Evolutionary conservation across 2,329 filamentous ascomycete genomes (phyloP).

Genomic region (Daldinia sp.): DNA sequence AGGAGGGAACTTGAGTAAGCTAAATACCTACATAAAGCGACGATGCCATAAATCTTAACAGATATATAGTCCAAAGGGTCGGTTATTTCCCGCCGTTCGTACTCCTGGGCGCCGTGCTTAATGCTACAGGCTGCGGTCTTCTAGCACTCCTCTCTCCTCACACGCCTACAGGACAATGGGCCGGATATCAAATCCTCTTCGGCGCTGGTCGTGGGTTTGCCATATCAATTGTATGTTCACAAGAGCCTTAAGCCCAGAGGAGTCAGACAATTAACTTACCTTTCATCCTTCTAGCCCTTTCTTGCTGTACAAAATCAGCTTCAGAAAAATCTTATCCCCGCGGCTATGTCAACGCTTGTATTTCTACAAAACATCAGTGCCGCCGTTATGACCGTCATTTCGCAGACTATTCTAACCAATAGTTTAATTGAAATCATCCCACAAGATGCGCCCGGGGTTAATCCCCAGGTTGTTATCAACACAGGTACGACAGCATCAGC

Average conservation of each 20-base stretch:
- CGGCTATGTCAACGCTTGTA: slow-evolving; percentile 20
- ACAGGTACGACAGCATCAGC: slow-evolving; percentile 16
- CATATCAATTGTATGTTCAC: slow-evolving; percentile 9
- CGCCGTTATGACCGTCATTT: slow-evolving; percentile 11
- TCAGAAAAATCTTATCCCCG: slow-evolving; percentile 12
- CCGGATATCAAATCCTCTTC: slow-evolving; percentile 21
- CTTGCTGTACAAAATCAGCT: slow-evolving; percentile 27
- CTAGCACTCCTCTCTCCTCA: slow-evolving; percentile 7
- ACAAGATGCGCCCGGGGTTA: slow-evolving; percentile 13
- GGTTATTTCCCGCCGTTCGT: slow-evolving; percentile 3
- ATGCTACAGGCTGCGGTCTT: slow-evolving; percentile 17
- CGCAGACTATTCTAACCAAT: slow-evolving; percentile 26
- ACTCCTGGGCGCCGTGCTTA: slow-evolving; percentile 4
- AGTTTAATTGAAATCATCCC: slow-evolving; percentile 15
- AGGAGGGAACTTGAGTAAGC: background rate
- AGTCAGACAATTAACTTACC: background rate
- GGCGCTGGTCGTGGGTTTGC: slow-evolving; percentile 17
- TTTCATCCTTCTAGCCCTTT: slow-evolving; percentile 2
- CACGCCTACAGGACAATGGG: slow-evolving; percentile 1
- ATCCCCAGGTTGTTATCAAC: slow-evolving; percentile 16
- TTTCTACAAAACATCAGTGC: slow-evolving; percentile 22
- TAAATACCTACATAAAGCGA: background rate
- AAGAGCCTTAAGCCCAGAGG: background rate
- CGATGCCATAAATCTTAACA: background rate
- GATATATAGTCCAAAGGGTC: background rate